These are phyloP conservation scores for Quercus berberidifolia DNA, from an alignment of 306 rosid species.

Conservation along the genomic window DNA sequence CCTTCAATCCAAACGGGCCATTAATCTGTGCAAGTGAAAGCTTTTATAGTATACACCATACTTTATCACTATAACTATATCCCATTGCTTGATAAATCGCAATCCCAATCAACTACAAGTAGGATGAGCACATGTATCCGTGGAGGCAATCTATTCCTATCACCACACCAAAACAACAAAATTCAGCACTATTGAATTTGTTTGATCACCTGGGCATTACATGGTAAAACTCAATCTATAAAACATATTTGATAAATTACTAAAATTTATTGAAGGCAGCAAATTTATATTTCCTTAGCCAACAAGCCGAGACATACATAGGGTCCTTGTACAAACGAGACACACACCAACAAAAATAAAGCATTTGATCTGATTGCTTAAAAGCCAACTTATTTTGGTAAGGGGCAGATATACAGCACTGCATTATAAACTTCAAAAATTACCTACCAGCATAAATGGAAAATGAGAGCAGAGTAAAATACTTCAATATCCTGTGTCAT, in stretches of 20 bases:
- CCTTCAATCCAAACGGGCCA: no score
- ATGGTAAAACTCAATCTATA: background rate
- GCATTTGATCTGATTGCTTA: background rate
- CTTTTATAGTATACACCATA: no score
- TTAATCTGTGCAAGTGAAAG: no score
- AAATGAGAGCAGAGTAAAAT: background rate
- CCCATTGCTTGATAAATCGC: no score
- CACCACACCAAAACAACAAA: background rate
- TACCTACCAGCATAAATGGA: background rate
- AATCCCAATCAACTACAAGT: no score
- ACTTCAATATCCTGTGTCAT: background rate
- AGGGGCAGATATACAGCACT: background rate
- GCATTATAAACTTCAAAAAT: background rate
- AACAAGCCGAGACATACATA: background rate
- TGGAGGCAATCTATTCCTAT: background rate
- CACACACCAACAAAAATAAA: background rate
- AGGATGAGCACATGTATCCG: no score
- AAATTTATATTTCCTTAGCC: background rate
- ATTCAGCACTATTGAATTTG: background rate
- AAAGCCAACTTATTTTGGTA: background rate
- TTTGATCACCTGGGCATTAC: background rate
- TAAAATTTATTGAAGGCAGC: background rate
- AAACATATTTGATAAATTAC: background rate
- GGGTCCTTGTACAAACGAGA: background rate
- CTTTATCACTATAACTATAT: no score